Conservation (phyloP, 2,329 filamentous ascomycete species). For the Pseudogymnoascus sp. region DNA sequence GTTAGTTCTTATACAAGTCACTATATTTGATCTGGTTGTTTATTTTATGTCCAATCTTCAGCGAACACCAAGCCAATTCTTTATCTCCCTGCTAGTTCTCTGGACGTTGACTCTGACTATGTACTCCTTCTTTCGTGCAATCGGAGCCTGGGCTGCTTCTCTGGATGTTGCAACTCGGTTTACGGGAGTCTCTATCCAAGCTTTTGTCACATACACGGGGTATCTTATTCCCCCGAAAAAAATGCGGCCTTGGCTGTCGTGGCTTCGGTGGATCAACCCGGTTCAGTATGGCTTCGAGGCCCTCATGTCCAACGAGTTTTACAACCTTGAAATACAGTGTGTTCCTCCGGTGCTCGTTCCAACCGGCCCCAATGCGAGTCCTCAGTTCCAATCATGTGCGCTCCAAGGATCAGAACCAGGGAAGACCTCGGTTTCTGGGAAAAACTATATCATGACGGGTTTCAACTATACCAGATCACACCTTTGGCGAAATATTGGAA, state of each 20-base stretch:
- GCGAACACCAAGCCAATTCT: conserved; percentile 68
- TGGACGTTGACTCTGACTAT: conserved; percentile 68
- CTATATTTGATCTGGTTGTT: conserved; percentile 70
- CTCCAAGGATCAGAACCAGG: conserved; percentile 50
- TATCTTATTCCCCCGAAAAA: conserved; percentile 47
- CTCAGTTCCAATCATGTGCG: conserved; percentile 47
- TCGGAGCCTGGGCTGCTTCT: conserved; percentile 69
- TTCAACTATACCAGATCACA: conserved; percentile 50
- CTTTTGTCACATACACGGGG: conserved; percentile 30
- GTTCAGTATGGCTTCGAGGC: conserved; percentile 61
- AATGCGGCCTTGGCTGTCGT: conserved; percentile 49
- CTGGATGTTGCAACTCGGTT: conserved; percentile 37
- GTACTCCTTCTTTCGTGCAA: conserved; percentile 80
- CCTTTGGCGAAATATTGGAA: conserved; percentile 53
- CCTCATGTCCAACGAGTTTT: conserved; percentile 78
- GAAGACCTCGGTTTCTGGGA: conserved; percentile 44
- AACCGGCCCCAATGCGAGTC: conserved; percentile 35
- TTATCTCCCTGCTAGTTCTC: conserved; percentile 75
- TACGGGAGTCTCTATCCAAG: conserved; percentile 69
- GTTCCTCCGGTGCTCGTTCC: conserved; percentile 42
- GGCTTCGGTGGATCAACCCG: conserved; percentile 52
- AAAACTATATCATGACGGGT: conserved; percentile 47
- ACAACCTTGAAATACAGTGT: conserved; percentile 45
- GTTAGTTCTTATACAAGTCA: conserved; percentile 67
- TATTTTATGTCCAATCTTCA: conserved; percentile 86